Conservation (phyloP, 2,329 filamentous ascomycete genomes). For the Cadophora sp. region DNA sequence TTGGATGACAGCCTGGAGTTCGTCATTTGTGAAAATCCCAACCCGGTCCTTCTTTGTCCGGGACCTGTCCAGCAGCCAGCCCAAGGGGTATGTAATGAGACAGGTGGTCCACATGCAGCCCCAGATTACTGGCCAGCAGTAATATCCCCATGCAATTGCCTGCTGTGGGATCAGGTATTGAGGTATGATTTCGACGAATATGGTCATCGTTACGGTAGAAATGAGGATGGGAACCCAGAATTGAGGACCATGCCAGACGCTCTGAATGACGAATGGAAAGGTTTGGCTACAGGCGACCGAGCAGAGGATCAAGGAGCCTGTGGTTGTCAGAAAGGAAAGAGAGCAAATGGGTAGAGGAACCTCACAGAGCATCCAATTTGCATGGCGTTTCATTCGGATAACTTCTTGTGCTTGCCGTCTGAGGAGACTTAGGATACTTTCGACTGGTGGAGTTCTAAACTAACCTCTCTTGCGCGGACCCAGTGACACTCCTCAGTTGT, state of each 20-base stretch:
- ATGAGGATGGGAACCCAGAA: conserved; percentile 37
- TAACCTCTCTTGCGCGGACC: conserved; percentile 35
- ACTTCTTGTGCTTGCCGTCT: conserved; percentile 37
- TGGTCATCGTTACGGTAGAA: conserved; percentile 38
- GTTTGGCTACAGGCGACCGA: conserved; percentile 38
- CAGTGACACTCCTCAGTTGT: conserved; percentile 35
- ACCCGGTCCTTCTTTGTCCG: conserved; percentile 20
- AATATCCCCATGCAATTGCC: conserved; percentile 39
- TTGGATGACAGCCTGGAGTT: conserved; percentile 37
- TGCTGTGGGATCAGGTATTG: conserved; percentile 39
- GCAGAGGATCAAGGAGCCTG: conserved; percentile 41
- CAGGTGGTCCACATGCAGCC: conserved; percentile 39
- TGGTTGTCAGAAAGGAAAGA: not conserved
- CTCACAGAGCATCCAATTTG: conserved; percentile 43
- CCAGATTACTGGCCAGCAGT: conserved; percentile 40
- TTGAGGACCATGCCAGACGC: conserved; percentile 26
- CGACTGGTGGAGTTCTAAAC: not conserved
- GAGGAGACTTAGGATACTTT: conserved; percentile 19
- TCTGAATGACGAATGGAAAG: conserved; percentile 39
- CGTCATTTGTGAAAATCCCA: conserved; percentile 36
- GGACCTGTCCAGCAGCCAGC: conserved; percentile 35
- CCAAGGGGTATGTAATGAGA: conserved; percentile 38
- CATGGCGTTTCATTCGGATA: conserved; percentile 32
- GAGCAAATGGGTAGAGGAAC: not conserved
- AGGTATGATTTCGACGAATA: conserved; percentile 42